Conservation (phyloP, 345 rosid species). For the Populus ilicifolia region DNA sequence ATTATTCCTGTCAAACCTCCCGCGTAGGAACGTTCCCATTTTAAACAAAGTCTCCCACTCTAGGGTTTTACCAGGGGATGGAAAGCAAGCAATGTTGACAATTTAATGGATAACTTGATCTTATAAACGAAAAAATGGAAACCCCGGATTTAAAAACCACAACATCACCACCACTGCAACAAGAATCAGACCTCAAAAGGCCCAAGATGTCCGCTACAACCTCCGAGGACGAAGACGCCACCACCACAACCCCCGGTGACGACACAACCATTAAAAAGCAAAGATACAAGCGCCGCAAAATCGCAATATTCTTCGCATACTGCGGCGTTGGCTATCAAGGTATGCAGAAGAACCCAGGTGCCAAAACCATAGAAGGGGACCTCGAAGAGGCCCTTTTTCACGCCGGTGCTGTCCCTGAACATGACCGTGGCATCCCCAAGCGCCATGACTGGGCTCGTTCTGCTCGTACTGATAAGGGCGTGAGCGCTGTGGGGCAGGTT, state of each 20-base stretch:
- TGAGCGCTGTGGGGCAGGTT: constrained; percentile 95
- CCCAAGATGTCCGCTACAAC: constrained; percentile 57
- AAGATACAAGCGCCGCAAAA: constrained; percentile 77
- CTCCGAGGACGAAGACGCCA: constrained; percentile 34
- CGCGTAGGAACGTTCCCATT: neutral
- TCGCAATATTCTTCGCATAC: constrained; percentile 85
- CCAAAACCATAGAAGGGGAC: constrained; percentile 93
- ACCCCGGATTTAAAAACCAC: constrained; percentile 8
- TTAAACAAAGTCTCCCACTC: neutral
- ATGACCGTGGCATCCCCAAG: constrained; percentile 64
- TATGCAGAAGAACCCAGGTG: constrained; percentile 98
- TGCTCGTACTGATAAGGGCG: constrained; percentile 92
- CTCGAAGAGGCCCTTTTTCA: constrained; percentile 89
- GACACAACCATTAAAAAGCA: constrained; percentile 32
- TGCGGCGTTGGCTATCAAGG: constrained; percentile 98
- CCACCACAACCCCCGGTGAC: constrained; percentile 40
- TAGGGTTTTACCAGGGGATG: constrained; percentile 37
- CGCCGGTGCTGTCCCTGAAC: constrained; percentile 77
- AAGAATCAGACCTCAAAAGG: constrained; percentile 58
- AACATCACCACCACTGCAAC: constrained; percentile 26
- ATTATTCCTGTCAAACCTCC: neutral
- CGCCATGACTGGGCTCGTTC: constrained; percentile 88
- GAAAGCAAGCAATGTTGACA: neutral
- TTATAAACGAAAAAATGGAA: constrained; percentile 8
- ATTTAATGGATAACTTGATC: constrained; percentile 14